phyloP scores from a whole-genome alignment of 306 rosid species.

The Gleditsia sinensis region DNA sequence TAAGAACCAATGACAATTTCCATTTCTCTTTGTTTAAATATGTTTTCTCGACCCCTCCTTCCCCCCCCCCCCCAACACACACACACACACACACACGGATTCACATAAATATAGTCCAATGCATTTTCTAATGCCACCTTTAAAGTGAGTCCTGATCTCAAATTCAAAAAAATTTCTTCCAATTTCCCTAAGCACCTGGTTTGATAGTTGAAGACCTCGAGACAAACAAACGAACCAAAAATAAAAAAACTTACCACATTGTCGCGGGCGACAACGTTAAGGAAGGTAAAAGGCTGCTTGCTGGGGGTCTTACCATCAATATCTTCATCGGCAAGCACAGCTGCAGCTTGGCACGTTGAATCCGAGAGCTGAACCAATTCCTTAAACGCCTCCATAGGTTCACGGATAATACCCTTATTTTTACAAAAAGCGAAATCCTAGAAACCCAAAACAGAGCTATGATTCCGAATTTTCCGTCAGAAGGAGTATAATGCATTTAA shows the following conservation, averaged over 20 bases:
- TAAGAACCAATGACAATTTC: too few species aligned
- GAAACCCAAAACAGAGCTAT: background rate
- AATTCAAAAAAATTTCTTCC: too few species aligned
- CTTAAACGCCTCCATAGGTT: conserved; percentile 81
- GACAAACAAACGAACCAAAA: background rate
- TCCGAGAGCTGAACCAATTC: conserved; percentile 82
- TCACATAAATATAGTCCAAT: too few species aligned
- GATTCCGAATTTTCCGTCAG: background rate
- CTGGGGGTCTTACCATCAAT: conserved; percentile 58
- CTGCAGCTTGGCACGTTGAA: conserved; percentile 86
- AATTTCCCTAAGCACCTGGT: too few species aligned
- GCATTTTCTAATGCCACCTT: too few species aligned
- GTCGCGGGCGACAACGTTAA: conserved; percentile 83
- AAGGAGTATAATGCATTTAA: conserved; percentile 18
- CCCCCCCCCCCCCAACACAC: too few species aligned
- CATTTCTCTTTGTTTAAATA: too few species aligned
- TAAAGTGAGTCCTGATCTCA: too few species aligned
- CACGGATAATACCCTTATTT: background rate
- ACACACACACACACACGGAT: too few species aligned
- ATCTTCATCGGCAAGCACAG: conserved; percentile 91
- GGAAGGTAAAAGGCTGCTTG: conserved; percentile 78
- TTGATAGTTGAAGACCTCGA: too few species aligned
- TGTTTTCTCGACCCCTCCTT: too few species aligned
- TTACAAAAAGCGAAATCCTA: background rate
- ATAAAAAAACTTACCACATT: conserved; percentile 76